Percentiles rank a stretch among this genome's conserved stretches.
phyloP scores from a whole-genome alignment of 768 basidiomycete genomes.

The Panus rudis region DNA sequence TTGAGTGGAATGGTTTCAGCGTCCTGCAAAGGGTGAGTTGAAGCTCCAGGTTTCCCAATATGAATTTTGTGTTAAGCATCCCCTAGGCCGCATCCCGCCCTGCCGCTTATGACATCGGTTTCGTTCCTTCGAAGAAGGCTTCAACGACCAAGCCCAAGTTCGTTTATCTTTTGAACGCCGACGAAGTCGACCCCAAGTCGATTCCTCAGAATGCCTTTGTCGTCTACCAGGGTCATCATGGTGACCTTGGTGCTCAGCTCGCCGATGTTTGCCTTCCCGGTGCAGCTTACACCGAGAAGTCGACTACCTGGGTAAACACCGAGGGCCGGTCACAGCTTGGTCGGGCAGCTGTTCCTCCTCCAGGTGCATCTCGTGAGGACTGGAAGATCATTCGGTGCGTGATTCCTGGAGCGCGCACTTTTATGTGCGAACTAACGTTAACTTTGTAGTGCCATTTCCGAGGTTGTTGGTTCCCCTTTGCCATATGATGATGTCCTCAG shows the following conservation, averaged over 20 bases:
- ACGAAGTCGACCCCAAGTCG: conserved; percentile 81
- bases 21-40: conserved; percentile 78
- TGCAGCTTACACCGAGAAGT: conserved; percentile 90
- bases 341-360: conserved; percentile 85
- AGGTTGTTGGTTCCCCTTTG: conserved; percentile 70
- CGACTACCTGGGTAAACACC: conserved; percentile 92
- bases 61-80: background rate
- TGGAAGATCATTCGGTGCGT: conserved; percentile 92
- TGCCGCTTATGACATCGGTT: conserved; percentile 93
- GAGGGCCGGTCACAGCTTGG: conserved; percentile 91
- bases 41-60: background rate
- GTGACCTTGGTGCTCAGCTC: conserved; percentile 91
- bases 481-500: conserved; percentile 85
- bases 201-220: conserved; percentile 93
- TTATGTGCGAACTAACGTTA: background rate
- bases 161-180: conserved; percentile 93
- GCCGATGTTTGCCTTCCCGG: conserved; percentile 96
- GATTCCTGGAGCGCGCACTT: background rate
- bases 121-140: conserved; percentile 78
- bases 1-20: conserved; percentile 94
- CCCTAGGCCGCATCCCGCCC: conserved; percentile 80
- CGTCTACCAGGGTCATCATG: conserved; percentile 98
- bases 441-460: conserved; percentile 70
- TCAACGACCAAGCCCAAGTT: conserved; percentile 81
- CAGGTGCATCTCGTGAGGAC: conserved; percentile 93